phyloP scores from a whole-genome alignment of 306 rosid genomes.

The Malus fusca region DNA sequence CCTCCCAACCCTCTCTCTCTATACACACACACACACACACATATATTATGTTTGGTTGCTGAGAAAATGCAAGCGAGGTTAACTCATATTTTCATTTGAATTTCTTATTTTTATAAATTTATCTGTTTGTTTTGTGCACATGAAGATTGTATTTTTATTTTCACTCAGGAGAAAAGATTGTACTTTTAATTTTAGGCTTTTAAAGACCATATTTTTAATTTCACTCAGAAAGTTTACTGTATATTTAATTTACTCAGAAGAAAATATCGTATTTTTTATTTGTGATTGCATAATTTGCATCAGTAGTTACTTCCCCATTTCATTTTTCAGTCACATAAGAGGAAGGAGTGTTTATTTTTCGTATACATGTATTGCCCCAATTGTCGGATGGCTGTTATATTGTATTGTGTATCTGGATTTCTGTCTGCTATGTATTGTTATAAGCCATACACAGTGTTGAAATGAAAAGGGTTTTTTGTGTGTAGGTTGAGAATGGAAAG shows the following conservation, averaged over 20 bases:
- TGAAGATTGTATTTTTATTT: too few relatives aligned
- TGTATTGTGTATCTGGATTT: neutral
- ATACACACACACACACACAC: too few relatives aligned
- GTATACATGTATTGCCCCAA: neutral
- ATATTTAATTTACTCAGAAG: too few relatives aligned
- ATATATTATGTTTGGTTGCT: neutral
- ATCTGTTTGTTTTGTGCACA: neutral
- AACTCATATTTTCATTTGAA: neutral
- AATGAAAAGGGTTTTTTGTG: slow-evolving; percentile 3
- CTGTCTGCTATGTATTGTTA: neutral
- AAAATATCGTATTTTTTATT: neutral
- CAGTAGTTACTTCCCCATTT: neutral
- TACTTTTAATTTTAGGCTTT: neutral
- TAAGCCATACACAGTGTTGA: neutral
- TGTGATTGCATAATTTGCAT: neutral
- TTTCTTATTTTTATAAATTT: neutral
- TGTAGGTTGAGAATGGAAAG: slow-evolving; percentile 94
- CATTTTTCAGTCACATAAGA: neutral
- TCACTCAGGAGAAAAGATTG: too few relatives aligned
- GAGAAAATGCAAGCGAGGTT: neutral
- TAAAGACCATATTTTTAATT: too few relatives aligned
- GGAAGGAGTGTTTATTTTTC: neutral
- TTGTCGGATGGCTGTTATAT: neutral
- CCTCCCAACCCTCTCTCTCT: neutral
- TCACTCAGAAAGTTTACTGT: too few relatives aligned